Evolutionary conservation across 2,329 filamentous ascomycete genomes (phyloP).

Genomic region (Epichloe festucae): DNA sequence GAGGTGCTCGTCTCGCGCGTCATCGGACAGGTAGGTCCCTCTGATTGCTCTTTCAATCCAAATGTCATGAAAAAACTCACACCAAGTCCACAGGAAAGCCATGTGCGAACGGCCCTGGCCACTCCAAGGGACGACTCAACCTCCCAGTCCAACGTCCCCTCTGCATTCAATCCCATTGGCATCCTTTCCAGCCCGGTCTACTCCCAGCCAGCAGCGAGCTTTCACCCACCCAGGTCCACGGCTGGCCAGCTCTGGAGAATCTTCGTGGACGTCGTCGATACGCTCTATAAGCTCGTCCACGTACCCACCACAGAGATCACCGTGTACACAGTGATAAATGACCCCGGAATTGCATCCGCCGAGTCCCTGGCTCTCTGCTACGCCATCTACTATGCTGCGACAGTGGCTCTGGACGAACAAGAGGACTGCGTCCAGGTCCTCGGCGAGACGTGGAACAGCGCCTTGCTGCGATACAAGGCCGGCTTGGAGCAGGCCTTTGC

Average conservation of each 20-base stretch:
- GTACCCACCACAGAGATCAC: conserved; percentile 18
- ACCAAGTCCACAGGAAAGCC: neutral
- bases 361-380: conserved; percentile 27
- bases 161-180: conserved; percentile 20
- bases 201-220: conserved; percentile 8
- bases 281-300: conserved; percentile 17
- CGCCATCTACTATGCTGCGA: conserved; percentile 35
- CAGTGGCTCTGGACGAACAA: conserved; percentile 25
- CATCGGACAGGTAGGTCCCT: conserved; percentile 18
- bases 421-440: conserved; percentile 20
- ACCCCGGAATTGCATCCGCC: conserved; percentile 13
- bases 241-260: conserved; percentile 20
- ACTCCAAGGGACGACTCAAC: conserved; percentile 4
- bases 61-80: neutral
- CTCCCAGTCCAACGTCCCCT: conserved; percentile 6
- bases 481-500: conserved; percentile 26
- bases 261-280: conserved; percentile 17
- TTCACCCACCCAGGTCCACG: conserved; percentile 13
- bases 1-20: conserved; percentile 22
- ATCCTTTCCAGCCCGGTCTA: conserved; percentile 16
- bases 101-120: conserved; percentile 2
- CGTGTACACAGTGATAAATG: conserved; percentile 19
- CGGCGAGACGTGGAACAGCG: conserved; percentile 11
- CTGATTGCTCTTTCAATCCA: neutral
- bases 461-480: conserved; percentile 17